Conservation (phyloP, 176 grass and related monocot genomes). For the Rhynchospora breviuscula region DNA sequence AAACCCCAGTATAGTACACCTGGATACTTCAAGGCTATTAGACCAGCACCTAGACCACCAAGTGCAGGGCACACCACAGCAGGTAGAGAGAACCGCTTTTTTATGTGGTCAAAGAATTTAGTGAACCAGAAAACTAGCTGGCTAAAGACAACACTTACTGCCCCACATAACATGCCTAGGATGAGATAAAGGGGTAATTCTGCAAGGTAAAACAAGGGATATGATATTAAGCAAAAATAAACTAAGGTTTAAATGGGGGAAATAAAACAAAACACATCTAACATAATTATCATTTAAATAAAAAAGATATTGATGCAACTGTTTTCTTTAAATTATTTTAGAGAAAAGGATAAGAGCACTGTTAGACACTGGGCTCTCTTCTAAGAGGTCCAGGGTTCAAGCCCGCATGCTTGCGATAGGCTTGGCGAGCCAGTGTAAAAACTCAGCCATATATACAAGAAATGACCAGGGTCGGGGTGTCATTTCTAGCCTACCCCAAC, state of each 20-base stretch:
- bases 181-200: slow-evolving; percentile 96
- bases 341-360: background rate
- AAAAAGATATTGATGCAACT: background rate
- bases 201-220: slow-evolving; percentile 35
- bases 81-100: slow-evolving; percentile 73
- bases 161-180: slow-evolving; percentile 92
- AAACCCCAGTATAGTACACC: slow-evolving; percentile 97
- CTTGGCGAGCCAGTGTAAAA: too few relatives aligned
- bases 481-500: too few relatives aligned
- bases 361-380: too few relatives aligned
- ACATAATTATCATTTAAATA: background rate
- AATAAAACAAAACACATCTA: background rate
- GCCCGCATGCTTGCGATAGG: too few relatives aligned
- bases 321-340: background rate
- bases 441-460: too few relatives aligned
- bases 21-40: slow-evolving; percentile 96
- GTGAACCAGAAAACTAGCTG: slow-evolving; percentile 90
- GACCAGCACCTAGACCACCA: slow-evolving; percentile 85
- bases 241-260: background rate
- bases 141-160: slow-evolving; percentile 79
- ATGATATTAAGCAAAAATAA: background rate
- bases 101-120: slow-evolving; percentile 81
- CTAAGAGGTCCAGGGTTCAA: too few relatives aligned
- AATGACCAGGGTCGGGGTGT: too few relatives aligned
- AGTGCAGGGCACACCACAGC: slow-evolving; percentile 93